phyloP scores from a whole-genome alignment of 805 yeast species.

The Metschnikowia cubensis region DNA sequence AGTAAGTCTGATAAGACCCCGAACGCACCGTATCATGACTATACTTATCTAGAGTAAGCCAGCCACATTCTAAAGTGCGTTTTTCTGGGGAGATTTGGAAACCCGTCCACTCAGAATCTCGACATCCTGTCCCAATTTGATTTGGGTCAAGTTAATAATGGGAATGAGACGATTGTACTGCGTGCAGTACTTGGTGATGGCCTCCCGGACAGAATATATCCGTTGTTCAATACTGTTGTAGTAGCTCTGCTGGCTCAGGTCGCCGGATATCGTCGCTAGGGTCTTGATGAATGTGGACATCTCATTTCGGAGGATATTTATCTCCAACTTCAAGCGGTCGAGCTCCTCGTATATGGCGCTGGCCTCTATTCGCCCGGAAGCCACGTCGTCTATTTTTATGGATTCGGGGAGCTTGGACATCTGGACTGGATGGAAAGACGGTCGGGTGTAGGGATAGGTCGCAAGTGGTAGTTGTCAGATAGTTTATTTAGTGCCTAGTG shows the following conservation, averaged over 20 bases:
- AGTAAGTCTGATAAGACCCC: too few relatives aligned
- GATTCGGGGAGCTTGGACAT: slow-evolving; percentile 10
- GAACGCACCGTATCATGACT: too few relatives aligned
- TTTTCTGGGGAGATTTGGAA: not conserved
- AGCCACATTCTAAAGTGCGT: not conserved
- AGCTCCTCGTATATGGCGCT: slow-evolving; percentile 41
- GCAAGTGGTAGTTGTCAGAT: not conserved
- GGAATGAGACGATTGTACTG: slow-evolving; percentile 47
- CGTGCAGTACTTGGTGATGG: slow-evolving; percentile 40
- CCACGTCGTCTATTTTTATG: slow-evolving; percentile 39
- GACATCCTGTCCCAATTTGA: slow-evolving; percentile 47
- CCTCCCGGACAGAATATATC: slow-evolving; percentile 34
- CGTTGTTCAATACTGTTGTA: slow-evolving; percentile 33
- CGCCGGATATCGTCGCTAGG: slow-evolving; percentile 30
- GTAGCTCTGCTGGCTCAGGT: slow-evolving; percentile 34
- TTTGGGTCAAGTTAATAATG: slow-evolving; percentile 47
- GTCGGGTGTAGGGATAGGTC: not conserved
- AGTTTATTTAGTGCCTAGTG: not conserved
- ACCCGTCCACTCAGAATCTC: slow-evolving; percentile 28
- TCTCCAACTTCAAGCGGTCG: slow-evolving; percentile 40
- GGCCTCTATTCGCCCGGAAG: slow-evolving; percentile 40
- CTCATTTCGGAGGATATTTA: slow-evolving; percentile 39
- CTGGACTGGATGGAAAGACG: not conserved
- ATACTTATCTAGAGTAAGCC: too few relatives aligned
- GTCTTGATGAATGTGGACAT: slow-evolving; percentile 37